Conservation (phyloP, 1,284 basidiomycete genomes). For the Cystobasidium pallidum region DNA sequence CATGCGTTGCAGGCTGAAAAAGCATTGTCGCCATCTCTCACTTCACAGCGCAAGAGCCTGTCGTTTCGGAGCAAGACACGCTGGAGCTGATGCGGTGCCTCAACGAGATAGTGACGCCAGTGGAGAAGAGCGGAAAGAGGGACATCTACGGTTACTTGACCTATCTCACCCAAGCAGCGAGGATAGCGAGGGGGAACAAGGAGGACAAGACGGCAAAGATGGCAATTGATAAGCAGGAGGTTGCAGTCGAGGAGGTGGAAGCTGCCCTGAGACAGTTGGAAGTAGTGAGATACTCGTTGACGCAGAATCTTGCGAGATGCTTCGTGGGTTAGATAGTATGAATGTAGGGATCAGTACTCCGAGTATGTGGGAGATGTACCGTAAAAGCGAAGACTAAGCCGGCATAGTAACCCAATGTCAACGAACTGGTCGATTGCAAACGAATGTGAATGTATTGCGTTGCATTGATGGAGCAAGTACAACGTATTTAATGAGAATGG, state of each 20-base stretch:
- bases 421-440: too few species aligned
- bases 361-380: too few species aligned
- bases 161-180: conserved; percentile 44
- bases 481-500: conserved; percentile 22
- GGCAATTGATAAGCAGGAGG: conserved; percentile 13
- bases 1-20: neutral
- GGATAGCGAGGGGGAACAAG: conserved; percentile 4
- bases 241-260: conserved; percentile 46
- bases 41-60: conserved; percentile 56
- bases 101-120: conserved; percentile 57
- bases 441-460: conserved; percentile 27
- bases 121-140: conserved; percentile 35
- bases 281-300: conserved; percentile 58
- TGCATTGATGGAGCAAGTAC: neutral
- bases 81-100: conserved; percentile 59
- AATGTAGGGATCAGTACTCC: too few species aligned
- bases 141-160: conserved; percentile 51
- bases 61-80: conserved; percentile 57
- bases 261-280: conserved; percentile 57
- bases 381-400: too few species aligned
- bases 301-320: conserved; percentile 46
- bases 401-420: neutral
- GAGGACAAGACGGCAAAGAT: neutral
- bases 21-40: neutral
- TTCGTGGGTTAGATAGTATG: conserved; percentile 16